Evolutionary conservation across 2,329 filamentous ascomycete genomes (phyloP).

Genomic region (Microthyrium microscopicum): DNA sequence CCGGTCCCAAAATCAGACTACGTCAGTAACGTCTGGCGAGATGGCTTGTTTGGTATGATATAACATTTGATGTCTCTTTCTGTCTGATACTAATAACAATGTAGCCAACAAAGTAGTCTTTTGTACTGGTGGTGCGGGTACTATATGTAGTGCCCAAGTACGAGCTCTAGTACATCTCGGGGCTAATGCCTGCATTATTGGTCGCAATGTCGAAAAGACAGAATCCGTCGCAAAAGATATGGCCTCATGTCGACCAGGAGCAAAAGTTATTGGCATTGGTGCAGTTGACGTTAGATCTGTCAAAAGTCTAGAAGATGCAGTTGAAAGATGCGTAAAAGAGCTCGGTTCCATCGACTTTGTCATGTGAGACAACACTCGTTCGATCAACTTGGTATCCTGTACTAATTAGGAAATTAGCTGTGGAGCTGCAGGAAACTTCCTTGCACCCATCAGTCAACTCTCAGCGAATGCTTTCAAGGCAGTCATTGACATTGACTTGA

Average conservation of each 20-base stretch:
- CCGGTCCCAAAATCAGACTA: slow-evolving; percentile 56
- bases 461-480: slow-evolving; percentile 83
- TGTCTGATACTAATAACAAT: slow-evolving; percentile 1
- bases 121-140: slow-evolving; percentile 85
- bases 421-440: slow-evolving; percentile 89
- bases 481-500: slow-evolving; percentile 89
- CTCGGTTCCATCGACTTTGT: slow-evolving; percentile 83
- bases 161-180: slow-evolving; percentile 80
- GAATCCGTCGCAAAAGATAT: slow-evolving; percentile 67
- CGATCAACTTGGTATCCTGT: background rate
- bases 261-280: slow-evolving; percentile 76
- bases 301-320: slow-evolving; percentile 54
- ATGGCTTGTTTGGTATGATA: slow-evolving; percentile 64
- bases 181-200: slow-evolving; percentile 85
- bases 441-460: slow-evolving; percentile 68
- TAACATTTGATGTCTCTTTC: background rate
- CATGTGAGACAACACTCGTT: slow-evolving; percentile 42
- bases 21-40: slow-evolving; percentile 68
- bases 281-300: slow-evolving; percentile 50
- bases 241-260: slow-evolving; percentile 56
- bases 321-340: slow-evolving; percentile 63
- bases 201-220: slow-evolving; percentile 78
- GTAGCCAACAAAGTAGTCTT: slow-evolving; percentile 77
- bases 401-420: slow-evolving; percentile 18
- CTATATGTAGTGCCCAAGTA: slow-evolving; percentile 89